phyloP scores from a whole-genome alignment of 352 stramenopile species.

The Phytophthora pini region DNA sequence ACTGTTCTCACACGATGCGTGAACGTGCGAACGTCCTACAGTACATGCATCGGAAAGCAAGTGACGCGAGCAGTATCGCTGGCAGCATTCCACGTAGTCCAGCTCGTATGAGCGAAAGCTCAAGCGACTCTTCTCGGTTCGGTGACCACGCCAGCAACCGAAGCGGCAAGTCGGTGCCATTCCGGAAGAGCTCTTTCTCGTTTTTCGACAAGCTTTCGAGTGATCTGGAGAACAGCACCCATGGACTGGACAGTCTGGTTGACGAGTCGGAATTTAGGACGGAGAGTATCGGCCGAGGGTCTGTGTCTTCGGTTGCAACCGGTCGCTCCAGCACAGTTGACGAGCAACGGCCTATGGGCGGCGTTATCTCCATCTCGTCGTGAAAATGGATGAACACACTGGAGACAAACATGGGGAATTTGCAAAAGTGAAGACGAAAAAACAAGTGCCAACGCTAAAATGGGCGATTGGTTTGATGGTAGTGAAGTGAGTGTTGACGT shows the following conservation, averaged over 20 bases:
- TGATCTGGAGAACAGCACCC: conserved; percentile 65
- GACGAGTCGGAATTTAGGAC: conserved; percentile 46
- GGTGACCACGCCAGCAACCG: conserved; percentile 57
- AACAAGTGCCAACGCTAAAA: conserved; percentile 13
- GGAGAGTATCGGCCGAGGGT: conserved; percentile 31
- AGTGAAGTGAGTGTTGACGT: conserved; percentile 33
- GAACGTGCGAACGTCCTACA: conserved; percentile 87
- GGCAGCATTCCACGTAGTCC: conserved; percentile 68
- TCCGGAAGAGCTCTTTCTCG: conserved; percentile 84
- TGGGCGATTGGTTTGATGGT: conserved; percentile 30
- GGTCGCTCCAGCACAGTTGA: conserved; percentile 37
- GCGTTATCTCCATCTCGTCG: conserved; percentile 37
- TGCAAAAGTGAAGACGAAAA: conserved; percentile 26
- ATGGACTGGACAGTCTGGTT: conserved; percentile 57
- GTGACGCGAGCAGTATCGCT: conserved; percentile 79
- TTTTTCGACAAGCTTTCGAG: conserved; percentile 89
- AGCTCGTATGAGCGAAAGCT: conserved; percentile 66
- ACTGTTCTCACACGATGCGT: conserved; percentile 77
- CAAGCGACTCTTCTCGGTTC: conserved; percentile 69
- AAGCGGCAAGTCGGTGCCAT: conserved; percentile 48
- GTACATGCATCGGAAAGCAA: conserved; percentile 88
- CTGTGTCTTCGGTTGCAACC: conserved; percentile 33
- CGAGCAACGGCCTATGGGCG: conserved; percentile 29
- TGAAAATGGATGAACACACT: conserved; percentile 21
- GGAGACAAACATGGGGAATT: conserved; percentile 26